These are phyloP conservation scores for Oryza glaberrima DNA, from an alignment of 176 grass and related monocot species.

Conservation along the genomic window DNA sequence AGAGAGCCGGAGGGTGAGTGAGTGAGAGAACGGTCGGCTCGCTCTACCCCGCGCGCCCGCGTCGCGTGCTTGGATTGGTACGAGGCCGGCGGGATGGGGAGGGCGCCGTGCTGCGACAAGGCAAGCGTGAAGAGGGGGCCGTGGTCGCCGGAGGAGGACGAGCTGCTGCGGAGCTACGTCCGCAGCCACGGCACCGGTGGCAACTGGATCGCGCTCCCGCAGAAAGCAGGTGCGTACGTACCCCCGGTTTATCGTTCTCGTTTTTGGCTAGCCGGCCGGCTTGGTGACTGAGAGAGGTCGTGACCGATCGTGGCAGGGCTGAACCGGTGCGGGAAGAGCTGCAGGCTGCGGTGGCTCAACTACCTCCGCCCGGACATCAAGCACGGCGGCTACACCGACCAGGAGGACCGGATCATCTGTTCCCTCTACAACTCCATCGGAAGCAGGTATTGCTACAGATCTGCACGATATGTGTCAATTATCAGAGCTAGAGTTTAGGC, in stretches of 20 bases:
- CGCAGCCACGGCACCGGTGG: slow-evolving; percentile 64
- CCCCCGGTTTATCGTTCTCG: neutral
- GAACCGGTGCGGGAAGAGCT: slow-evolving; percentile 96
- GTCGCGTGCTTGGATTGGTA: no score
- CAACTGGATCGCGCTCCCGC: slow-evolving; percentile 94
- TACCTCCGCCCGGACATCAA: slow-evolving; percentile 93
- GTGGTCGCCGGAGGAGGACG: slow-evolving; percentile 96
- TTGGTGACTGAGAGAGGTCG: no score
- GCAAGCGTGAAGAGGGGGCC: slow-evolving; percentile 84
- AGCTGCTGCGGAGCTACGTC: slow-evolving; percentile 70
- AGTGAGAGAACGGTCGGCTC: neutral
- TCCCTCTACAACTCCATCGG: slow-evolving; percentile 75
- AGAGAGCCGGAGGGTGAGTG: neutral
- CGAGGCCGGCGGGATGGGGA: slow-evolving; percentile 52
- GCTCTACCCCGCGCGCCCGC: neutral
- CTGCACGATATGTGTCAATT: neutral
- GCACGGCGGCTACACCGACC: slow-evolving; percentile 89
- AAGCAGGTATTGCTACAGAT: slow-evolving; percentile 48
- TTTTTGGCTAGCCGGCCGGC: no score
- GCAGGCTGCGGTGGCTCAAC: slow-evolving; percentile 91
- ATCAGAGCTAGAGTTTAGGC: neutral
- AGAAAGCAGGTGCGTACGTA: slow-evolving; percentile 73
- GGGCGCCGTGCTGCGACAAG: slow-evolving; percentile 96
- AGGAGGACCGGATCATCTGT: slow-evolving; percentile 79
- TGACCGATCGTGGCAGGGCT: slow-evolving; percentile 43